These are phyloP conservation scores for Hypoxylon sp. DNA, from an alignment of 2,329 filamentous ascomycete genomes.

Conservation along the genomic window DNA sequence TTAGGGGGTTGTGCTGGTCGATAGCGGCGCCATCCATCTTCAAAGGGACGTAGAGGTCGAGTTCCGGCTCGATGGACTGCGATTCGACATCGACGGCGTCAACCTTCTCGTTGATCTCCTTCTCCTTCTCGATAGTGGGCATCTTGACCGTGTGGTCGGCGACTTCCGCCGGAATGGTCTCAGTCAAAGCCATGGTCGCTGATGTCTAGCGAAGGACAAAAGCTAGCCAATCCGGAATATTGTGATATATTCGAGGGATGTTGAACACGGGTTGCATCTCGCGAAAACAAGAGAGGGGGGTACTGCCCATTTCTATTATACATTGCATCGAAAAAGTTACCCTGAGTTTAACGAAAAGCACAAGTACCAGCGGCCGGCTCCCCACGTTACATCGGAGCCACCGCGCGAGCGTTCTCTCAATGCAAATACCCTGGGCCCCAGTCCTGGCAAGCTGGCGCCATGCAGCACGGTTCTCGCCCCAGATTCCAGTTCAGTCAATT, in stretches of 20 bases:
- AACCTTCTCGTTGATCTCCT: slow-evolving; percentile 35
- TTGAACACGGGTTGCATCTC: slow-evolving; percentile 1
- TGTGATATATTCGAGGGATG: slow-evolving; percentile 19
- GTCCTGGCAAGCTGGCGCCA: slow-evolving; percentile 2
- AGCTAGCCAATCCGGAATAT: slow-evolving; percentile 24
- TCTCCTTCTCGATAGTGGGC: slow-evolving; percentile 25
- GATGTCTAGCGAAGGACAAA: slow-evolving; percentile 33
- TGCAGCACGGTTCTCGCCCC: slow-evolving; percentile 9
- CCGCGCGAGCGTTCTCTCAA: slow-evolving; percentile 21
- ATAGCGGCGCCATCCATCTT: slow-evolving; percentile 48
- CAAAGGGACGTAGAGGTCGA: slow-evolving; percentile 53
- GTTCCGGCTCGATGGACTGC: slow-evolving; percentile 44
- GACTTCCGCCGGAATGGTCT: slow-evolving; percentile 36
- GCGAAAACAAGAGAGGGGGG: slow-evolving; percentile 1
- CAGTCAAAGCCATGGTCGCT: slow-evolving; percentile 40
- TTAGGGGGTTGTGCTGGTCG: slow-evolving; percentile 55
- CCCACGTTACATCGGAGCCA: slow-evolving; percentile 22
- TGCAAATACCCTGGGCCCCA: slow-evolving; percentile 3
- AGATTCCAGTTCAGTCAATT: slow-evolving; percentile 12
- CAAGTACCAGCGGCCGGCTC: no score
- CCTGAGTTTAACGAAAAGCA: no score
- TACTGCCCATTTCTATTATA: slow-evolving; percentile 22
- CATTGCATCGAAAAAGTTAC: background rate
- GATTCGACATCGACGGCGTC: slow-evolving; percentile 42
- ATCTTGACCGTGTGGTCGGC: slow-evolving; percentile 31